Conservation (phyloP, 2,329 filamentous ascomycete genomes). For the Didymella pinodella region DNA sequence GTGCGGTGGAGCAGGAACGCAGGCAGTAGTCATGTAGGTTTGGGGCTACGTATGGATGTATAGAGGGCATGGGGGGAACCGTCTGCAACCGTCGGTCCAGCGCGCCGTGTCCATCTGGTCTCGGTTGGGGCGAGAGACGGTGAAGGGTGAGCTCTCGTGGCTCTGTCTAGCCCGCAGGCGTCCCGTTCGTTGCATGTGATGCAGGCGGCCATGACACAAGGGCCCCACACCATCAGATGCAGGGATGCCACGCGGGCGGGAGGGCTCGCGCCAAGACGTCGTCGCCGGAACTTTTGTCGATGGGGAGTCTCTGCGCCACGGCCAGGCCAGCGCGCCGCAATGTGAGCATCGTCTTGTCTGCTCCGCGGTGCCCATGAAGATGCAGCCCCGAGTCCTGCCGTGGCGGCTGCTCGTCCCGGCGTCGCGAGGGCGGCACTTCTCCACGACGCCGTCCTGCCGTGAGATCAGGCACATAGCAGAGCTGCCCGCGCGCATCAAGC, state of each 20-base stretch:
- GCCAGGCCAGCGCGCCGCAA: neutral
- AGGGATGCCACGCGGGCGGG: constrained; percentile 11
- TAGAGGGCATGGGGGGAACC: neutral
- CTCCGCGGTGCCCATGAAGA: constrained; percentile 11
- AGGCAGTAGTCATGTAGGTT: constrained; percentile 13
- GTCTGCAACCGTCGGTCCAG: constrained; percentile 7
- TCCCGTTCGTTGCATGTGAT: constrained; percentile 20
- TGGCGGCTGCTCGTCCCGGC: constrained; percentile 30
- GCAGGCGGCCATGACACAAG: constrained; percentile 22
- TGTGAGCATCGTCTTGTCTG: neutral
- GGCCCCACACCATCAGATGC: constrained; percentile 12
- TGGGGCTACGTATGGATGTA: neutral
- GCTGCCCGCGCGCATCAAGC: constrained; percentile 46
- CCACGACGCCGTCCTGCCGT: constrained; percentile 31
- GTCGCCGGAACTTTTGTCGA: constrained; percentile 9
- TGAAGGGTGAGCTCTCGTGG: constrained; percentile 19
- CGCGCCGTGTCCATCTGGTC: constrained; percentile 14
- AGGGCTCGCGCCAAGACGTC: constrained; percentile 8
- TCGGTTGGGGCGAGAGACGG: constrained; percentile 10
- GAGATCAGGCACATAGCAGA: constrained; percentile 42
- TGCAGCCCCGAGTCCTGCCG: constrained; percentile 34
- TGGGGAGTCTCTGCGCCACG: neutral
- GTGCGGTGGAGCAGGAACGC: constrained; percentile 11
- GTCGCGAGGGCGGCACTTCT: constrained; percentile 31
- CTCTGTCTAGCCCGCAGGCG: constrained; percentile 25